phyloP scores from a whole-genome alignment of 2,329 filamentous ascomycete genomes.

The Fusarium sp. region DNA sequence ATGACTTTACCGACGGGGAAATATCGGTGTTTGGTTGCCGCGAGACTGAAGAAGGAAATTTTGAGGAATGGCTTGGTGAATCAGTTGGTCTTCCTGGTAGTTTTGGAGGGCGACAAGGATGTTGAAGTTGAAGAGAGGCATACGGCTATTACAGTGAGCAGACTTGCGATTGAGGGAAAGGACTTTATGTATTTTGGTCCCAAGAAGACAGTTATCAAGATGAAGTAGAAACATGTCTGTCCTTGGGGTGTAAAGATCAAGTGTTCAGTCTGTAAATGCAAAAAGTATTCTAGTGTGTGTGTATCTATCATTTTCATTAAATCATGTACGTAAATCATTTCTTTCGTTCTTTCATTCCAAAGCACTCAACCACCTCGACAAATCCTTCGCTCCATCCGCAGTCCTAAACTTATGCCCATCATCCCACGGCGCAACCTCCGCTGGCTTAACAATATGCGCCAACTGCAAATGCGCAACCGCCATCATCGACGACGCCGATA shows the following conservation, averaged over 20 bases:
- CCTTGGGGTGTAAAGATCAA: not conserved
- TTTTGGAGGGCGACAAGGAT: not conserved
- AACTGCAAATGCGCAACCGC: conserved; percentile 13
- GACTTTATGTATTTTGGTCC: not conserved
- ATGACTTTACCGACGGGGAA: not conserved
- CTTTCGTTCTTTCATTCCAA: not conserved
- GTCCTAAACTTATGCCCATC: conserved; percentile 16
- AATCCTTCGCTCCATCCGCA: conserved; percentile 1
- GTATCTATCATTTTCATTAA: not conserved
- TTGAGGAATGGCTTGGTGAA: not conserved
- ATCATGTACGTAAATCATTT: not conserved
- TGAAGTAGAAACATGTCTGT: not conserved
- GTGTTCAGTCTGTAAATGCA: not conserved
- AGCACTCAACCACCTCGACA: conserved; percentile 17
- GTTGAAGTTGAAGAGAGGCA: not conserved
- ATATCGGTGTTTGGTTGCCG: not conserved
- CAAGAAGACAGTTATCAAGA: not conserved
- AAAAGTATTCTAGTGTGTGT: not conserved
- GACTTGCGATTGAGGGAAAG: not conserved
- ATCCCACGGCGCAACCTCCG: conserved; percentile 19
- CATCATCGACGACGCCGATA: not conserved
- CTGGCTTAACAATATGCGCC: conserved; percentile 1
- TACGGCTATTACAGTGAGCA: not conserved
- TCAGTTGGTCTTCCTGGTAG: not conserved
- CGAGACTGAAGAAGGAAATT: not conserved